Evolutionary conservation across 768 basidiomycete genomes (phyloP).

Genomic region (Solioccasus polychromus): DNA sequence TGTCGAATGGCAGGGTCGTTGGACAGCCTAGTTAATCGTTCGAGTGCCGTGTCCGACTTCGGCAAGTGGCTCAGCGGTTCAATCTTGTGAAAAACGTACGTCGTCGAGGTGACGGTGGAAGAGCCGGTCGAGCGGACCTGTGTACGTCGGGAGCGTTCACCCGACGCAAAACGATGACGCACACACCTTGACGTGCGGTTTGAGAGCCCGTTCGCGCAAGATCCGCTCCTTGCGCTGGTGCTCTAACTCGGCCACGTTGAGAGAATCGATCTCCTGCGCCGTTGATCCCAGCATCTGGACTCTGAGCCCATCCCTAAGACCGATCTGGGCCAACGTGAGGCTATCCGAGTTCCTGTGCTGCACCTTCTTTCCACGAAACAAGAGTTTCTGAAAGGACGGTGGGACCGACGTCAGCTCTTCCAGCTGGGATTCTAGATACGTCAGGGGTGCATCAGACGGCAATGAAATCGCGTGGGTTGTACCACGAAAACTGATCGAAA

Average conservation of each 20-base stretch:
- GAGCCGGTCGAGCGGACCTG: constrained; percentile 59
- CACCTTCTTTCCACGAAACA: constrained; percentile 65
- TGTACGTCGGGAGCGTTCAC: background rate
- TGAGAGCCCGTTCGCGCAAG: constrained; percentile 54
- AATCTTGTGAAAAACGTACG: constrained; percentile 64
- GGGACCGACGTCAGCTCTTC: constrained; percentile 69
- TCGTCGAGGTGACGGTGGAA: constrained; percentile 34
- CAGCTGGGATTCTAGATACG: constrained; percentile 46
- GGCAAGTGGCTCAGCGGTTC: constrained; percentile 65
- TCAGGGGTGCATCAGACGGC: constrained; percentile 49
- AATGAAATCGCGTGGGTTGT: constrained; percentile 45
- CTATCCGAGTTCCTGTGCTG: constrained; percentile 30
- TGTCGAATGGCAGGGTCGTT: constrained; percentile 70
- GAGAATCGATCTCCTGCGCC: constrained; percentile 47
- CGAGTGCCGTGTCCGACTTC: constrained; percentile 52
- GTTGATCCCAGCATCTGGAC: constrained; percentile 73
- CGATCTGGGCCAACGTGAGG: constrained; percentile 40
- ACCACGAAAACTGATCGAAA: constrained; percentile 48
- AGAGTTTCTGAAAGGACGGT: constrained; percentile 62
- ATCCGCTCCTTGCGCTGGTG: constrained; percentile 56
- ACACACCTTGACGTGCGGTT: constrained; percentile 56
- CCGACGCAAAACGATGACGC: background rate
- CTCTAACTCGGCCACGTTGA: constrained; percentile 58
- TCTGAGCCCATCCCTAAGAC: constrained; percentile 64
- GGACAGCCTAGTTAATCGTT: constrained; percentile 55